phyloP scores from a whole-genome alignment of 257 asterid species.

The Nyctanthes arbortristis region DNA sequence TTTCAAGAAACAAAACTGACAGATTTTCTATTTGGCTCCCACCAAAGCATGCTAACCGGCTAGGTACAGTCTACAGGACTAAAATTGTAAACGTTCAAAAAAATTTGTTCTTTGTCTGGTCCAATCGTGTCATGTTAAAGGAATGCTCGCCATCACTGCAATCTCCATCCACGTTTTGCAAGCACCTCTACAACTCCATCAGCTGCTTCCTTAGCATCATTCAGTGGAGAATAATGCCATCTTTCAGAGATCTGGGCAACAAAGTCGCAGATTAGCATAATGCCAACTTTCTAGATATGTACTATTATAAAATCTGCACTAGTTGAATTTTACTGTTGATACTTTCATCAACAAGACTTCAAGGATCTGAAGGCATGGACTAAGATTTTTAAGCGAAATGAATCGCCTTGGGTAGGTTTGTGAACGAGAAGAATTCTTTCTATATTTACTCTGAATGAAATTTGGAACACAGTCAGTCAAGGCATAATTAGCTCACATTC shows the following conservation, averaged over 20 bases:
- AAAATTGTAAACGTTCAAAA: not conserved
- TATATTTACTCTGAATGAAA: too few species aligned
- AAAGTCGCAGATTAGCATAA: conserved; percentile 14
- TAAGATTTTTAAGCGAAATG: too few species aligned
- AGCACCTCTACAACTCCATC: conserved; percentile 55
- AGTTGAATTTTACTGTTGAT: not conserved
- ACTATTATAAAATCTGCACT: not conserved
- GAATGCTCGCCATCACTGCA: conserved; percentile 33
- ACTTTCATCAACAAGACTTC: not conserved
- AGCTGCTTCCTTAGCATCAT: conserved; percentile 71
- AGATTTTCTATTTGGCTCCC: not conserved
- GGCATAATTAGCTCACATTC: conserved; percentile 47
- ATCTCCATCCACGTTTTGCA: conserved; percentile 61
- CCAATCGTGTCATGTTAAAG: not conserved
- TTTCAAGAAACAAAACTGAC: not conserved
- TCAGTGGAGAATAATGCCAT: conserved; percentile 70
- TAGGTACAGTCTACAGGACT: not conserved
- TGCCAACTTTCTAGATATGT: not conserved
- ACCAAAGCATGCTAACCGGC: not conserved
- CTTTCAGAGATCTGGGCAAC: conserved; percentile 57
- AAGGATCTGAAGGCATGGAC: too few species aligned
- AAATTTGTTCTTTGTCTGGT: not conserved
- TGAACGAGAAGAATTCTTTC: too few species aligned
- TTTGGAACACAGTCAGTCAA: too few species aligned
- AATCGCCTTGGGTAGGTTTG: too few species aligned